These are phyloP conservation scores for Fusarium redolens DNA, from an alignment of 2,329 filamentous ascomycete genomes.

Conservation along the genomic window DNA sequence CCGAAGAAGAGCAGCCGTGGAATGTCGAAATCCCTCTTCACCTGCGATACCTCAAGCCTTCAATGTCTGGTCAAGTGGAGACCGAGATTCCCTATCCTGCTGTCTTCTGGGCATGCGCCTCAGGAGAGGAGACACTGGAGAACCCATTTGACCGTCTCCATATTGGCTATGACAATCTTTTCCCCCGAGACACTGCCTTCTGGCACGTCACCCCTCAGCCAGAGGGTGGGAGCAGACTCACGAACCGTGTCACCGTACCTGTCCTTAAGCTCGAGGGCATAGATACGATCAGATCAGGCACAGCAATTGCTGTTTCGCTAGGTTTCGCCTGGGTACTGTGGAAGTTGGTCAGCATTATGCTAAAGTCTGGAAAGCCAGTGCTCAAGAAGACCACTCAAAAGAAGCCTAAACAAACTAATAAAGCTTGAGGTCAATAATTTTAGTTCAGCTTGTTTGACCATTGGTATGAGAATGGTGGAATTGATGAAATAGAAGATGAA, in stretches of 20 bases:
- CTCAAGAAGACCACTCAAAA: slow-evolving; percentile 20
- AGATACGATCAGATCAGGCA: slow-evolving; percentile 64
- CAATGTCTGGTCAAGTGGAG: slow-evolving; percentile 62
- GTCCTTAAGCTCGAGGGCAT: slow-evolving; percentile 69
- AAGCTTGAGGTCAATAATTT: background rate
- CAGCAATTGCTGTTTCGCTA: slow-evolving; percentile 66
- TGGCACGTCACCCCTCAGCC: slow-evolving; percentile 77
- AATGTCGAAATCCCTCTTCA: slow-evolving; percentile 83
- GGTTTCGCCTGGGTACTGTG: slow-evolving; percentile 78
- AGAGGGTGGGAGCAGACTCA: slow-evolving; percentile 52
- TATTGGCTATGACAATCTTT: slow-evolving; percentile 87
- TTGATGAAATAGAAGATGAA: background rate
- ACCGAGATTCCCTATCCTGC: slow-evolving; percentile 80
- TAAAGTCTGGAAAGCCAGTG: slow-evolving; percentile 4
- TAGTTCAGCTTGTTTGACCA: background rate
- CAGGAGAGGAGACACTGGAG: slow-evolving; percentile 73
- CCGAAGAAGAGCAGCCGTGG: slow-evolving; percentile 60
- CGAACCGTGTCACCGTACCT: slow-evolving; percentile 70
- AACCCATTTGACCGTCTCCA: slow-evolving; percentile 90
- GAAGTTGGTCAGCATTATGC: slow-evolving; percentile 57
- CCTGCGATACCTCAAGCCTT: slow-evolving; percentile 81
- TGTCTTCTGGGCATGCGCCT: slow-evolving; percentile 90
- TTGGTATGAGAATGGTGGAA: background rate
- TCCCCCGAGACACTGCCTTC: slow-evolving; percentile 81
- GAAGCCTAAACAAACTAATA: slow-evolving; percentile 38